A percentile compares a stretch with the other conserved stretches of the same genome.
Conservation (phyloP, 352 stramenopile species). For the Halophytophthora batemanensis region DNA sequence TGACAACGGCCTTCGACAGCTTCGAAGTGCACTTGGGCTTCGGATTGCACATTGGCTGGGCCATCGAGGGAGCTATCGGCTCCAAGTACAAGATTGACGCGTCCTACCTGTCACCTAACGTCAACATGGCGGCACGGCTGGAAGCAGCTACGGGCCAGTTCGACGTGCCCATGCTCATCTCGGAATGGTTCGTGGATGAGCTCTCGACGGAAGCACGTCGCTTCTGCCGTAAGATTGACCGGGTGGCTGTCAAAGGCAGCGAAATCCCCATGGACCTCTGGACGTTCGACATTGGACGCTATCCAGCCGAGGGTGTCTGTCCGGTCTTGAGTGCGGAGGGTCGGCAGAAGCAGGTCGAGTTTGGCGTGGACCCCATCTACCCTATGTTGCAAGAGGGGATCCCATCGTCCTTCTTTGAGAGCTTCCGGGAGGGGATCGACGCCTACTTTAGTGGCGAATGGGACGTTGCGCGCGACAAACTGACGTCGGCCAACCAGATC, state of each 20-base stretch:
- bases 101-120: conserved; percentile 96
- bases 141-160: conserved; percentile 96
- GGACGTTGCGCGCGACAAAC: conserved; percentile 70
- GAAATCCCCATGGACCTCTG: conserved; percentile 93
- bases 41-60: conserved; percentile 97
- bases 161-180: conserved; percentile 93
- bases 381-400: conserved; percentile 75
- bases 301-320: conserved; percentile 48
- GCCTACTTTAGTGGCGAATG: conserved; percentile 94
- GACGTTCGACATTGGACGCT: conserved; percentile 92
- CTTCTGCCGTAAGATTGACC: conserved; percentile 93
- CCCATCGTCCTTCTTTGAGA: conserved; percentile 84
- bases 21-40: conserved; percentile 96
- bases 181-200: conserved; percentile 93
- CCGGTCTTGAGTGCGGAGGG: conserved; percentile 54
- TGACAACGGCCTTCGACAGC: conserved; percentile 80
- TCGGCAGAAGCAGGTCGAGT: conserved; percentile 83
- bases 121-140: conserved; percentile 97
- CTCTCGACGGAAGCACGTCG: conserved; percentile 82
- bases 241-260: conserved; percentile 96
- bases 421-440: conserved; percentile 91
- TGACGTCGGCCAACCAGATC: conserved; percentile 90
- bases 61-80: conserved; percentile 97
- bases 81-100: conserved; percentile 98
- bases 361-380: conserved; percentile 69